Evolutionary conservation across 106 monocot species (phyloP).

Genomic region (Phalaenopsis aphrodite): DNA sequence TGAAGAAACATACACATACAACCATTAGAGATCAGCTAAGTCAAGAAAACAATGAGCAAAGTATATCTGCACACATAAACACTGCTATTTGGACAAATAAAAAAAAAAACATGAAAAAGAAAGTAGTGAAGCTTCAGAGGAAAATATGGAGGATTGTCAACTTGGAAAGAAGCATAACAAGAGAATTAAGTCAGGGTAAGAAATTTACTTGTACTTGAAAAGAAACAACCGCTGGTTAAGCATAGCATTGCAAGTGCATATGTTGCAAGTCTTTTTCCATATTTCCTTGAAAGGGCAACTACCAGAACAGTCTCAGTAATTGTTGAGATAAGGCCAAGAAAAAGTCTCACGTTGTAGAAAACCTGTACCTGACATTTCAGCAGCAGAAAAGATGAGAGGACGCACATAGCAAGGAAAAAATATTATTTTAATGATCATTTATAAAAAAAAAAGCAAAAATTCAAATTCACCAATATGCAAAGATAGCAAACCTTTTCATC

Average conservation of each 20-base stretch:
- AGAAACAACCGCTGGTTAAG: constrained; percentile 96
- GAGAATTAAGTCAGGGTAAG: background rate
- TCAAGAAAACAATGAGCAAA: background rate
- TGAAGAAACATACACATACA: constrained; percentile 16
- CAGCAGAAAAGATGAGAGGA: background rate
- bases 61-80: background rate
- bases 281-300: constrained; percentile 85
- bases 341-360: constrained; percentile 80
- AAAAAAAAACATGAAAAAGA: background rate
- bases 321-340: constrained; percentile 88
- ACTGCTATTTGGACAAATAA: background rate
- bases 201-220: constrained; percentile 95
- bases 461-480: background rate
- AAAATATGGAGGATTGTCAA: background rate
- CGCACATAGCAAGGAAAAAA: background rate
- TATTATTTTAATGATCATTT: background rate
- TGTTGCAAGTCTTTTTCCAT: constrained; percentile 75
- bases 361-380: constrained; percentile 56
- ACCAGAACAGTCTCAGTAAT: constrained; percentile 69
- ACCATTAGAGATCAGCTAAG: background rate
- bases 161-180: background rate
- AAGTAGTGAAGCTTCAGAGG: constrained; percentile 3
- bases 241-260: constrained; percentile 93
- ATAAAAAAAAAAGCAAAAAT: background rate
- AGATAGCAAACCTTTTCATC: constrained; percentile 65